Evolutionary conservation across 2,329 filamentous ascomycete genomes (phyloP).

Genomic region (Phaeoacremonium minimum): DNA sequence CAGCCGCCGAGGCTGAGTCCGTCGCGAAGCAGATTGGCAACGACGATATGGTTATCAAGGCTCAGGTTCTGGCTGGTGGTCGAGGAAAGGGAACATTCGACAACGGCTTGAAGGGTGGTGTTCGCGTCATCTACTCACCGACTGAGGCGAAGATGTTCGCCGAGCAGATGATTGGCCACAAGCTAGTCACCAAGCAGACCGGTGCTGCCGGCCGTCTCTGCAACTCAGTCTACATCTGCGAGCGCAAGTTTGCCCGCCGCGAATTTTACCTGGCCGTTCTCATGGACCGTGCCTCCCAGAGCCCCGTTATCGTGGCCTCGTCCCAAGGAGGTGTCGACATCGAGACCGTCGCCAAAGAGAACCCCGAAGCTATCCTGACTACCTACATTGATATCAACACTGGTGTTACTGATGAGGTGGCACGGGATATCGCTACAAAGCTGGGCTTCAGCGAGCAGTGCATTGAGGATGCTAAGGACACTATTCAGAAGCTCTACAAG

Average conservation of each 20-base stretch:
- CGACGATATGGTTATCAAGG: slow-evolving; percentile 99
- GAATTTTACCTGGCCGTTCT: slow-evolving; percentile 99
- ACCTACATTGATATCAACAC: slow-evolving; percentile 90
- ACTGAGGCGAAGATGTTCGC: slow-evolving; percentile 96
- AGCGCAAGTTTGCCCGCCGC: slow-evolving; percentile 98
- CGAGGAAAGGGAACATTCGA: slow-evolving; percentile 97
- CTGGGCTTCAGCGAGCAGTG: slow-evolving; percentile 98
- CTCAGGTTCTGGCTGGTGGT: slow-evolving; percentile 94
- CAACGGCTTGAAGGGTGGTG: slow-evolving; percentile 98
- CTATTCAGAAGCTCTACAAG: slow-evolving; percentile 98
- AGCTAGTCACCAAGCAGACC: slow-evolving; percentile 99
- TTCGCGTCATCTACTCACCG: slow-evolving; percentile 97
- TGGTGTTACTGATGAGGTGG: slow-evolving; percentile 94
- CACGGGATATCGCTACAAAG: slow-evolving; percentile 80
- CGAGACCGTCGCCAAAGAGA: slow-evolving; percentile 96
- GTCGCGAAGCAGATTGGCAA: slow-evolving; percentile 87
- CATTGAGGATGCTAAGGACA: slow-evolving; percentile 90
- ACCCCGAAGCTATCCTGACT: slow-evolving; percentile 90
- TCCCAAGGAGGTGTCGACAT: slow-evolving; percentile 99
- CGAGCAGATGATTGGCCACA: slow-evolving; percentile 99
- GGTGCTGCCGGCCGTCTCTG: slow-evolving; percentile 89
- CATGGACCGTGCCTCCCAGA: slow-evolving; percentile 91
- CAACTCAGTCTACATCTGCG: slow-evolving; percentile 97
- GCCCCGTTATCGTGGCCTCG: slow-evolving; percentile 93
- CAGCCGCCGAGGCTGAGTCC: slow-evolving; percentile 80